Conservation (phyloP, 2,329 filamentous ascomycete genomes). For the Ceratocystis cacaofunesta region DNA sequence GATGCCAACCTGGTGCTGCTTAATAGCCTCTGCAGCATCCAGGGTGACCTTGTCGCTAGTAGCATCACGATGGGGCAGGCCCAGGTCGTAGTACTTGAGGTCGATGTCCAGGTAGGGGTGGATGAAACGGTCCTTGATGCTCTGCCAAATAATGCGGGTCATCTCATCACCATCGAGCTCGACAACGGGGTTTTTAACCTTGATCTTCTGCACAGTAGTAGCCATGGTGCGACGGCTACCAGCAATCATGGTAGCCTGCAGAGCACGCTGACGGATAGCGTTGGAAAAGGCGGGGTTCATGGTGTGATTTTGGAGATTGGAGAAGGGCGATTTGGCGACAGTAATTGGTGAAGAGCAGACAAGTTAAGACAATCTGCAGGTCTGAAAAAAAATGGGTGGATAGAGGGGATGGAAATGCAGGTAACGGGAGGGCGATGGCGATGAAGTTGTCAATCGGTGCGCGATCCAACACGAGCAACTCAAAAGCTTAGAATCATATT, state of each 20-base stretch:
- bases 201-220: constrained; percentile 61
- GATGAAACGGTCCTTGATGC: constrained; percentile 99
- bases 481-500: neutral
- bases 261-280: constrained; percentile 16
- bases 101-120: constrained; percentile 91
- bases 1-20: constrained; percentile 97
- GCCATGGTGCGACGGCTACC: constrained; percentile 35
- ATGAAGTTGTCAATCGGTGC: neutral
- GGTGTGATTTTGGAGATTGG: constrained; percentile 6
- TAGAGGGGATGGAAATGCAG: neutral
- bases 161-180: constrained; percentile 93
- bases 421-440: neutral
- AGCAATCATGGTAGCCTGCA: constrained; percentile 17
- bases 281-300: constrained; percentile 16
- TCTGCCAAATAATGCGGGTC: constrained; percentile 98
- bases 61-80: constrained; percentile 85
- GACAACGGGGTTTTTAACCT: constrained; percentile 98
- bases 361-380: neutral
- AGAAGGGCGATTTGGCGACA: neutral
- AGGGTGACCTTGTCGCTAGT: constrained; percentile 92
- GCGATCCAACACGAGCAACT: neutral
- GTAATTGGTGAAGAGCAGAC: neutral
- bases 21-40: constrained; percentile 91
- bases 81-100: constrained; percentile 94
- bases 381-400: neutral